Conservation (phyloP, 106 monocot species). For the Allium fistulosum region DNA sequence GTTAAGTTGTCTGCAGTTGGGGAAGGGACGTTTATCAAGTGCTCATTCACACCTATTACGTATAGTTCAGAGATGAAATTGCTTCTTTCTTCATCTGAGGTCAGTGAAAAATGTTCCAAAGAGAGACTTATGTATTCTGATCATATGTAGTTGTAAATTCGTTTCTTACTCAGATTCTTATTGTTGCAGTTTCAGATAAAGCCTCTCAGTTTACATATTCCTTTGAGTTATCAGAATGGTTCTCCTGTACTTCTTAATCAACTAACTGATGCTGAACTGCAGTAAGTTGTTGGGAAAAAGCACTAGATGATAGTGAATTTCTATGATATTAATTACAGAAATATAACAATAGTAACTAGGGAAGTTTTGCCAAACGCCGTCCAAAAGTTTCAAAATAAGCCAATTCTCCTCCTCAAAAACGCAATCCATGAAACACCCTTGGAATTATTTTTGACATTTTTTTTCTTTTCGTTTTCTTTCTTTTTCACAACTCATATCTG, state of each 20-base stretch:
- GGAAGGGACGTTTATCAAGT: slow-evolving; percentile 43
- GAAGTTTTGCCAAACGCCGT: too few species aligned
- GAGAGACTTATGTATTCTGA: slow-evolving; percentile 9
- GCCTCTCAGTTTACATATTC: slow-evolving; percentile 38
- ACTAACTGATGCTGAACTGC: slow-evolving; percentile 17
- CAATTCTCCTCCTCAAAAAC: too few species aligned
- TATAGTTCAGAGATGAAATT: slow-evolving; percentile 29
- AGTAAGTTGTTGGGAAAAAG: slow-evolving; percentile 3
- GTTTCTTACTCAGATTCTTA: not conserved
- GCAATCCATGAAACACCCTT: too few species aligned
- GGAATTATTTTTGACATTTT: too few species aligned
- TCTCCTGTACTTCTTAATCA: slow-evolving; percentile 41
- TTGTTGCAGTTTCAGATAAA: slow-evolving; percentile 34
- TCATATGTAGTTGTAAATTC: not conserved
- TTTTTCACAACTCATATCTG: too few species aligned
- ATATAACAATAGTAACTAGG: too few species aligned
- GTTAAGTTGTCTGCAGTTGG: slow-evolving; percentile 14
- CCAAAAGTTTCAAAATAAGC: too few species aligned
- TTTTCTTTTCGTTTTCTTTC: too few species aligned
- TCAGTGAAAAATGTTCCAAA: not conserved
- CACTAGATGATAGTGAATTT: too few species aligned
- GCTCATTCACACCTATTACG: slow-evolving; percentile 34
- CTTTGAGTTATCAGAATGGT: slow-evolving; percentile 29
- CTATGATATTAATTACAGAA: too few species aligned
- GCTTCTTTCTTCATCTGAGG: slow-evolving; percentile 25